These are phyloP conservation scores for Puccinia brachypodii DNA, from an alignment of 1,284 basidiomycete species.

Conservation along the genomic window DNA sequence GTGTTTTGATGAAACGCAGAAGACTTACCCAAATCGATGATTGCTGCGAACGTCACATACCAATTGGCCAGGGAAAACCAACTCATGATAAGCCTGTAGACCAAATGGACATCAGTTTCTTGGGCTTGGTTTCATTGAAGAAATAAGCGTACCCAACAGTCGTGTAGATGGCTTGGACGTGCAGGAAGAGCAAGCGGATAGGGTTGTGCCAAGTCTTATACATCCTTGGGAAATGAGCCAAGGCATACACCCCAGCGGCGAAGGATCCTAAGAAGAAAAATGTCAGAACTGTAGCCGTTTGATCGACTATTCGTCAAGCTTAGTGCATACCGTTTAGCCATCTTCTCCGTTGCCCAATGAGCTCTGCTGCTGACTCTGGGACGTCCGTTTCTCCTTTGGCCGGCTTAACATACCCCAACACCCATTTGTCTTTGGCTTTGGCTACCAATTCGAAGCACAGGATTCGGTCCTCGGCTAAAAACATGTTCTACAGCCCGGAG, in stretches of 20 bases:
- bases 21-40: constrained; percentile 19
- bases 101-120: background rate
- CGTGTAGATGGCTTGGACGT: constrained; percentile 75
- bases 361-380: constrained; percentile 77
- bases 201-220: constrained; percentile 80
- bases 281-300: background rate
- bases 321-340: constrained; percentile 83
- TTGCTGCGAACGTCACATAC: constrained; percentile 32
- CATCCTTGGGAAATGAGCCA: constrained; percentile 90
- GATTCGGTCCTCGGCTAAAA: constrained; percentile 72
- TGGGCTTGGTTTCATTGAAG: background rate
- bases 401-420: constrained; percentile 88
- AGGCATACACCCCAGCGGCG: constrained; percentile 56
- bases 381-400: constrained; percentile 94
- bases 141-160: constrained; percentile 47
- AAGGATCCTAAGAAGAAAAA: constrained; percentile 10
- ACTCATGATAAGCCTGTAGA: constrained; percentile 56
- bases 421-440: constrained; percentile 78
- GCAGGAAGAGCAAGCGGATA: constrained; percentile 76
- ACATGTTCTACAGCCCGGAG: constrained; percentile 59
- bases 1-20: background rate
- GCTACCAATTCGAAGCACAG: constrained; percentile 95
- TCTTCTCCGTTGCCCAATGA: constrained; percentile 81
- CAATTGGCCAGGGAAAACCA: constrained; percentile 55
- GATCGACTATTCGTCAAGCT: background rate